Evolutionary conservation across 78 protist genomes (phyloP), one percentile per base, ranked within the genome.

Genomic region (Guillardia theta): DNA sequence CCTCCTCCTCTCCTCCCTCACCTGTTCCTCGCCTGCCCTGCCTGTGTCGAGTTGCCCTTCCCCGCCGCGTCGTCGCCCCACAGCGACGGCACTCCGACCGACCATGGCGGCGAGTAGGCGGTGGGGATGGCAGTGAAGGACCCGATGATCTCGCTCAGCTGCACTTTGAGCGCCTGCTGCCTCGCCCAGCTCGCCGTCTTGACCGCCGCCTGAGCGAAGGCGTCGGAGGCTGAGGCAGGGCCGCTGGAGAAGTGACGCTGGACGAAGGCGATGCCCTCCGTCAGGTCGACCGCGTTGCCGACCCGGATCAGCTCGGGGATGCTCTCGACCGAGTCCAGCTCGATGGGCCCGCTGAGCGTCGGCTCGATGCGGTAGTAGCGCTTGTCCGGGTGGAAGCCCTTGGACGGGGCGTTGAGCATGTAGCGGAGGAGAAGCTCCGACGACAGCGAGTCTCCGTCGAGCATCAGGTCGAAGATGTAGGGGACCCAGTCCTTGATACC

Each of bases 301-400:
- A 58, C 39, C 2, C 6, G 2, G 70, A 58, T 58, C 70, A 58
- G 70, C 39, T 58, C 70, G 4, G 70, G 70, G 6, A 58, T 58
- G 1, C 21, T 30, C 39, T 58, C 70, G 6, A 58, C 70, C 70
- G 21, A 46, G 90, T 78, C 90, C 15, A 78, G 90, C 50, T 78
- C 90, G 53, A 78, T 18, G 33, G 39, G 44, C 24, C 44, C 8
- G 33, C 18, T 36, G n/a, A 78, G 90, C 90, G 48, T 43, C 45
- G 90, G 50, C 53, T 78, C 90, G 90, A 78, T 78, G 45, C 90
- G 90, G 90, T 78, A 50, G 90, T 78, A 78, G 33, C 90, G 53
- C 19, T 78, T 18, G 24, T 37, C 90, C 44, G 90, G 90, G 4
- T 12, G n/a, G 83, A 33, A 33, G 45, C 36, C 45, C 3, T 24